Conservation (phyloP, 2,329 filamentous ascomycete species). For the Colletotrichum simmondsii region DNA sequence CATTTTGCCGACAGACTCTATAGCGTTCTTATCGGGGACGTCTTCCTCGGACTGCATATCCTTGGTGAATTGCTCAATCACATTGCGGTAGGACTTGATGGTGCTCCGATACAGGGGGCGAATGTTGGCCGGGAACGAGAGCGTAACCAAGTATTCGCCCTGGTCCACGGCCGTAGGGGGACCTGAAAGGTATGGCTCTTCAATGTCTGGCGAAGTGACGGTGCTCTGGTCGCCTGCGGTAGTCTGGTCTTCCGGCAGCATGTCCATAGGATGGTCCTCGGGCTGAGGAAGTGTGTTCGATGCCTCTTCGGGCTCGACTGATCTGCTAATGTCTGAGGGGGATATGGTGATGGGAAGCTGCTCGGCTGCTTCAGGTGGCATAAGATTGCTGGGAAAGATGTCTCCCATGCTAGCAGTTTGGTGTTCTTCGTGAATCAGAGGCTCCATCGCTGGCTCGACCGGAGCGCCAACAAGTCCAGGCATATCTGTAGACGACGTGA, state of each 20-base stretch:
- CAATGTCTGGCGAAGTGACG: constrained; percentile 22
- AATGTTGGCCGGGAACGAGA: constrained; percentile 65
- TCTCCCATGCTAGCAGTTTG: constrained; percentile 31
- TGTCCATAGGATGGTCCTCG: constrained; percentile 17
- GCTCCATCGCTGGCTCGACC: not conserved
- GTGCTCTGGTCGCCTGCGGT: constrained; percentile 20
- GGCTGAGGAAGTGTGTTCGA: constrained; percentile 27
- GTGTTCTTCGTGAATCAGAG: not conserved
- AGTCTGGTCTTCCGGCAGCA: constrained; percentile 21
- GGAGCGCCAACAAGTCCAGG: constrained; percentile 14
- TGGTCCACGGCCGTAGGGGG: constrained; percentile 36
- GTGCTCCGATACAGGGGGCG: constrained; percentile 64
- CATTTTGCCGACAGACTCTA: constrained; percentile 61
- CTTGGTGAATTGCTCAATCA: constrained; percentile 58
- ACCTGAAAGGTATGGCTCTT: constrained; percentile 23
- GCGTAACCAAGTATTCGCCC: constrained; percentile 63
- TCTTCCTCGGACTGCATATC: constrained; percentile 18
- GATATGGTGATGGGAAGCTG: constrained; percentile 47
- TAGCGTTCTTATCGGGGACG: constrained; percentile 39
- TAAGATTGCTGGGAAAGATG: constrained; percentile 34
- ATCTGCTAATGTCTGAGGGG: constrained; percentile 50
- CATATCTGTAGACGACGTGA: constrained; percentile 24
- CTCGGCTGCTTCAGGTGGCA: constrained; percentile 37
- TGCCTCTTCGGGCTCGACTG: constrained; percentile 38
- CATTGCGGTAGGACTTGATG: constrained; percentile 54